Percentiles rank a stretch among this genome's conserved stretches.
Evolutionary conservation across 441 rosid species (phyloP).

Genomic region (Daphne laureola): DNA sequence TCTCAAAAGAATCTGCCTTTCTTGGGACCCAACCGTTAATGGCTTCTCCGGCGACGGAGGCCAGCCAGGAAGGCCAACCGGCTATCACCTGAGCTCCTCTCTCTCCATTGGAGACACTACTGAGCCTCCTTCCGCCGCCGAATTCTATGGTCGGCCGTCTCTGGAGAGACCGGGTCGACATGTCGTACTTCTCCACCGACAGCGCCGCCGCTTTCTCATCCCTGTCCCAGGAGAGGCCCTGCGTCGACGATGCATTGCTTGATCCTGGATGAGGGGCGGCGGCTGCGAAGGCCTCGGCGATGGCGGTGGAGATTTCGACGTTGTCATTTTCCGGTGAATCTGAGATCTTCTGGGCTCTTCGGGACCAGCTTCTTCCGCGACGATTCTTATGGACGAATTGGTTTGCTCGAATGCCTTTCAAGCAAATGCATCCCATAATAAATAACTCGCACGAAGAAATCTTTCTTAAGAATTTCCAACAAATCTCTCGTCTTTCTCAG

Average conservation of each 20-base stretch:
- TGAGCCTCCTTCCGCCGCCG: slow-evolving; percentile 26
- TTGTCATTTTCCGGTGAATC: slow-evolving; percentile 34
- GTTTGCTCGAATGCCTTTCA: slow-evolving; percentile 55
- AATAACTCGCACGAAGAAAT: slow-evolving; percentile 25
- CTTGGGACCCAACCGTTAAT: slow-evolving; percentile 92
- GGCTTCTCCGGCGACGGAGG: slow-evolving; percentile 88
- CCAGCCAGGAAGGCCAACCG: slow-evolving; percentile 96
- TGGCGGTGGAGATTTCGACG: slow-evolving; percentile 30
- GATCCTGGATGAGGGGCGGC: slow-evolving; percentile 22
- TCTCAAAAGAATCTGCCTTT: slow-evolving; percentile 81
- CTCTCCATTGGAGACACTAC: slow-evolving; percentile 48
- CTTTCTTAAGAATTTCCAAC: too few species aligned
- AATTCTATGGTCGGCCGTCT: slow-evolving; percentile 21
- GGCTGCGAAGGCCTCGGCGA: slow-evolving; percentile 34
- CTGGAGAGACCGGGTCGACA: slow-evolving; percentile 21
- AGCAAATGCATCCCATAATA: slow-evolving; percentile 93
- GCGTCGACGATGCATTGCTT: slow-evolving; percentile 16
- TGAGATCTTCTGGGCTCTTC: slow-evolving; percentile 30
- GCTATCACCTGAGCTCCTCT: slow-evolving; percentile 64
- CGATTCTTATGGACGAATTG: slow-evolving; percentile 26
- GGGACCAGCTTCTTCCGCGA: slow-evolving; percentile 10
- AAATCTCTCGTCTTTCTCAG: too few species aligned
- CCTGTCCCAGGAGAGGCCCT: slow-evolving; percentile 20
- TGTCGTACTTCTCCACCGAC: slow-evolving; percentile 14
- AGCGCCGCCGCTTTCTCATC: slow-evolving; percentile 28